Percentiles rank a stretch among this genome's conserved stretches.
Conservation (phyloP, 306 rosid genomes). For the Cyamopsis tetragonoloba region DNA sequence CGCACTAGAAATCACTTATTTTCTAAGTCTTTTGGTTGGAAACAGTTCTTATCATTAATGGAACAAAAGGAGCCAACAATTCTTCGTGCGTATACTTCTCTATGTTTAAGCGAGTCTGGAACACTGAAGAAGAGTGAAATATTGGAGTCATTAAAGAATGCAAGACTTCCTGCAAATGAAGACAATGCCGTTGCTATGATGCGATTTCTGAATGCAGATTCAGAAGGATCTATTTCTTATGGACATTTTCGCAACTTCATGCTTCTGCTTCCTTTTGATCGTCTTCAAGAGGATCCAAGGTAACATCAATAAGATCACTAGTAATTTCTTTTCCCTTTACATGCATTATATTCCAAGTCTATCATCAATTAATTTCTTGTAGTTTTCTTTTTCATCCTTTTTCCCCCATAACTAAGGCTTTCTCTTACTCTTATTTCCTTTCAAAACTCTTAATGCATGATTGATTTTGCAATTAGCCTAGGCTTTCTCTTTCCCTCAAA, state of each 20-base stretch:
- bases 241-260: conserved; percentile 97
- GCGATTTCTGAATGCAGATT: conserved; percentile 93
- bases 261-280: conserved; percentile 96
- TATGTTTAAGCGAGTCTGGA: conserved; percentile 96
- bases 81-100: conserved; percentile 97
- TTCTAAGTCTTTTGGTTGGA: conserved; percentile 94
- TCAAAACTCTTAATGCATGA: too few relatives aligned
- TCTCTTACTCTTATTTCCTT: too few relatives aligned
- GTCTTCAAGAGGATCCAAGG: conserved; percentile 99
- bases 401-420: too few relatives aligned
- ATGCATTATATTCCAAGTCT: too few relatives aligned
- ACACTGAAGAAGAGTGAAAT: conserved; percentile 94
- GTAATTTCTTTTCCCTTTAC: too few relatives aligned
- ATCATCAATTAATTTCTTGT: too few relatives aligned
- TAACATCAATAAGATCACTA: conserved; percentile 40
- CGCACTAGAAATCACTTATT: conserved; percentile 93
- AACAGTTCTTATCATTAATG: conserved; percentile 87
- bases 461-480: too few relatives aligned
- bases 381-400: too few relatives aligned
- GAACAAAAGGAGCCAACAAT: conserved; percentile 99
- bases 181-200: conserved; percentile 98
- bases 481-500: too few relatives aligned
- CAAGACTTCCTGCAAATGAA: conserved; percentile 97
- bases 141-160: conserved; percentile 75
- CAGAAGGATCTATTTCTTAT: conserved; percentile 89